Evolutionary conservation across 2,329 filamentous ascomycete genomes (phyloP), one percentile per base, ranked within the genome.

Genomic region (Penicillium nordicum): DNA sequence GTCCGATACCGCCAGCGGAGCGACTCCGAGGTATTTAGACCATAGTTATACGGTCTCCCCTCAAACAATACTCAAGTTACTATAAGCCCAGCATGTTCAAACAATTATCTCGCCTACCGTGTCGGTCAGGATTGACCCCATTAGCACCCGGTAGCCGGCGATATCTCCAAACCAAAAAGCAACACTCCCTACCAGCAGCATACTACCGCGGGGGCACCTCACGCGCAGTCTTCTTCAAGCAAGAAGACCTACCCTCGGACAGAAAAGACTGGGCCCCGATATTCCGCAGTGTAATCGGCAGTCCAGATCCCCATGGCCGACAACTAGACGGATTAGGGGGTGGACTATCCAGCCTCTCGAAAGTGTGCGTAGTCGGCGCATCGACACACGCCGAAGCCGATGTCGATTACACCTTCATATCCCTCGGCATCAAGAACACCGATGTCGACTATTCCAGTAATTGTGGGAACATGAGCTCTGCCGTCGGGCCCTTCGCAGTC

Each of bases 261-360:
- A 73, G 70, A 30, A 59, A 63, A 29, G 64, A 75, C 61, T 85
- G 83, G 82, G 72, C 76, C 4, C 65, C 75, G 0, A 82, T 88
- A 18, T 84, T 88, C 58, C 78, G 79, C 21, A 75, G 80, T 3
- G 80, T 79, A 8, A 85, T 90, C 71, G 86, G 86, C 32, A 84
- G 83, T 4, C 86, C 85, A 0, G 88, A 91, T 63, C 76, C 80
- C 0, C 63, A 87, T 69, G 86, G 84, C 0, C 81, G 88, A 0
- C 88, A 92, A 71, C 83, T 92, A 1, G 81, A 91, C 68, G 88
- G 88, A 9, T 80, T 90, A 72, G 88, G 88, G 3, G 86, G 84
- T 0, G 88, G 87, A 4, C 78, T 88, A 53, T 88, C 86, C 10
- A 86, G 83, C 42, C 81, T 88, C 3, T 88, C 84, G 55, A 92